Conservation (phyloP, 805 yeast genomes). For the Saturnispora bothae region DNA sequence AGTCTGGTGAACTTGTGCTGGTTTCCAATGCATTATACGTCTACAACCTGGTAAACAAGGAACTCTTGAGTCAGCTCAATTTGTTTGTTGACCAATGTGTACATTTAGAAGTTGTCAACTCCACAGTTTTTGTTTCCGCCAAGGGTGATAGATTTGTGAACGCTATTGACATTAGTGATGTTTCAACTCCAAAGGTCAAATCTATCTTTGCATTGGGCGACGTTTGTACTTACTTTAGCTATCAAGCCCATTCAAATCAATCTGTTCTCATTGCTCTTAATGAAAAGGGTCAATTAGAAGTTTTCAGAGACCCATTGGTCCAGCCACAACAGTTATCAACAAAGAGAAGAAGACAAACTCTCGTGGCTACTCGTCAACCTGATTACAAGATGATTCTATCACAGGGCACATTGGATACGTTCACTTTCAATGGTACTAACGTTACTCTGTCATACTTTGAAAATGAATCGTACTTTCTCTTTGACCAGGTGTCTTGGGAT, state of each 20-base stretch:
- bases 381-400: conserved; percentile 35
- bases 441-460: conserved; percentile 53
- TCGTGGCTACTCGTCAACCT: conserved; percentile 37
- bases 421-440: conserved; percentile 22
- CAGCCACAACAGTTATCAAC: conserved; percentile 5
- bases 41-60: conserved; percentile 8
- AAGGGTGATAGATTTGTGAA: conserved; percentile 74
- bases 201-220: conserved; percentile 63
- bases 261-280: conserved; percentile 46
- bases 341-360: conserved; percentile 24
- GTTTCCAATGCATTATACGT: conserved; percentile 13
- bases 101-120: conserved; percentile 7
- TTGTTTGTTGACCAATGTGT: conserved; percentile 12
- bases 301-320: conserved; percentile 49
- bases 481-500: conserved; percentile 46
- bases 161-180: conserved; percentile 49
- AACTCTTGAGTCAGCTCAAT: conserved; percentile 9
- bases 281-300: conserved; percentile 65
- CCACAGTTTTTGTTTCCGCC: conserved; percentile 35
- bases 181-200: conserved; percentile 33
- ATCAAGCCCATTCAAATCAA: conserved; percentile 29
- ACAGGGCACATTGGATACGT: conserved; percentile 19
- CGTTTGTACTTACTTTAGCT: conserved; percentile 32
- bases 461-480: conserved; percentile 44
- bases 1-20: conserved; percentile 4